Base-by-base conservation (phyloP, 768 basidiomycete genomes). In the Lactifluus echinatus region DNA sequence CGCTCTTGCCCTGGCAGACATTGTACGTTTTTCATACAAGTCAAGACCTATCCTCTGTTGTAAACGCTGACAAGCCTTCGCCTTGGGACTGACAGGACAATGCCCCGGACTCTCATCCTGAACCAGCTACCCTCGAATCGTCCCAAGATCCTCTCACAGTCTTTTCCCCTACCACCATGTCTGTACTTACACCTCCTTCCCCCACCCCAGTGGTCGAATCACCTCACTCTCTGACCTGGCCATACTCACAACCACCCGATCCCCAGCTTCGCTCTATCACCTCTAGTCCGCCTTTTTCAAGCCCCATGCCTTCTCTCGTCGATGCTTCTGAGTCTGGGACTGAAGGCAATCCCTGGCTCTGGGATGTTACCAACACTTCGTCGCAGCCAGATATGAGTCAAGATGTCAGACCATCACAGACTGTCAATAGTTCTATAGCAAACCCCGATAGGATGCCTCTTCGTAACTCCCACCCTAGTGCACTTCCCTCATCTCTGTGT, bases 41-140 rank as follows among this genome's bases (percentile, higher is more conserved):
- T 49, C 33, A 21, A 26, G 23, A 21, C 11, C 23, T 19, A 42
- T 45, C 36, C 40, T 43, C 52, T 42, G 33, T 53, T 61, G 52
- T 53, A 48, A 59, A 61, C 51, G 51, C 56, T 59, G 51, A 61
- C 52, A 50, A 59, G 52, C 11, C 10, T 45, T 44, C 8, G 15
- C n/a, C 5, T 26, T 59, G 56, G 50, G 43, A 28, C 11, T 19
- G 21, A 36, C 19, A 60, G 53, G 11, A 40, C 17, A 24, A 23
- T 28, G 17, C 10, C 24, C 36, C 19, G 46, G 12, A 33, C 31
- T 40, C n/a, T 14, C 36, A 36, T 14, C 26, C 31, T 10, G 51
- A 53, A 34, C 2, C 28, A 37, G 31, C 46, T 17, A 29, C 56
- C 17, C 26, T 31, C 1, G 44, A 34, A 7, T 40, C 19, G 21